Percentiles rank a stretch among this genome's conserved stretches.
phyloP scores from a whole-genome alignment of 768 basidiomycete genomes.

The Russula sp. region DNA sequence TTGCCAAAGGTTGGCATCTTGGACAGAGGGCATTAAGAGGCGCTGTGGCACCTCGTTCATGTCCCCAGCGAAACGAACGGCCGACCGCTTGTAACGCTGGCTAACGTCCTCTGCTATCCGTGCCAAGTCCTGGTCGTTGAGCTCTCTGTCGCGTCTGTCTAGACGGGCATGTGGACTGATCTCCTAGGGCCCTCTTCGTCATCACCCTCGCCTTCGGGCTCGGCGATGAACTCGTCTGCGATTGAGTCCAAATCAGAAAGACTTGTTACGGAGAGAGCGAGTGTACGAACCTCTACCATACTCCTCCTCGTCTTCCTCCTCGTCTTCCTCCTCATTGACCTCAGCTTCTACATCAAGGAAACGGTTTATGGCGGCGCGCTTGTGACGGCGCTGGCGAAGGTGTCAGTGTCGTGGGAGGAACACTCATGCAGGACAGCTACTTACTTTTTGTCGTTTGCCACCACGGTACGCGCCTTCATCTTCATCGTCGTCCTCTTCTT shows the following conservation, averaged over 20 bases:
- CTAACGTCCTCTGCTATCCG: slow-evolving; percentile 80
- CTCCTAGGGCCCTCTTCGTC: slow-evolving; percentile 53
- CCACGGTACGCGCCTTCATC: slow-evolving; percentile 45
- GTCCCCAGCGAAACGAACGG: slow-evolving; percentile 81
- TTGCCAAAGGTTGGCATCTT: slow-evolving; percentile 95
- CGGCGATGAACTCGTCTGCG: slow-evolving; percentile 69
- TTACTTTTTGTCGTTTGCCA: slow-evolving; percentile 62
- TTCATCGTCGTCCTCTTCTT: slow-evolving; percentile 41
- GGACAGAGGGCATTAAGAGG: slow-evolving; percentile 92
- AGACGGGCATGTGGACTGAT: slow-evolving; percentile 62
- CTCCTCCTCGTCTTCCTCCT: slow-evolving; percentile 85
- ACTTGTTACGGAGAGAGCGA: slow-evolving; percentile 3
- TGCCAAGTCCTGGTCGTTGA: slow-evolving; percentile 75
- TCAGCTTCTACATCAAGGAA: slow-evolving; percentile 97
- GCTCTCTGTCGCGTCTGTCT: slow-evolving; percentile 65
- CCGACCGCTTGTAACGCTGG: slow-evolving; percentile 69
- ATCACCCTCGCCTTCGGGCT: slow-evolving; percentile 56
- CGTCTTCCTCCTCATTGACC: slow-evolving; percentile 96
- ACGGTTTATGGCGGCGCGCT: slow-evolving; percentile 60
- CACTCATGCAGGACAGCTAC: slow-evolving; percentile 21
- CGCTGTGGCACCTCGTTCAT: slow-evolving; percentile 92
- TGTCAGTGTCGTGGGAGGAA: slow-evolving; percentile 12
- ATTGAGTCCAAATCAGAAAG: slow-evolving; percentile 17
- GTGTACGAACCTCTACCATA: slow-evolving; percentile 45
- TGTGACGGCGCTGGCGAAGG: slow-evolving; percentile 56